These are phyloP conservation scores for Ramularia collo-cygni DNA, from an alignment of 2,329 filamentous ascomycete genomes.

Conservation along the genomic window DNA sequence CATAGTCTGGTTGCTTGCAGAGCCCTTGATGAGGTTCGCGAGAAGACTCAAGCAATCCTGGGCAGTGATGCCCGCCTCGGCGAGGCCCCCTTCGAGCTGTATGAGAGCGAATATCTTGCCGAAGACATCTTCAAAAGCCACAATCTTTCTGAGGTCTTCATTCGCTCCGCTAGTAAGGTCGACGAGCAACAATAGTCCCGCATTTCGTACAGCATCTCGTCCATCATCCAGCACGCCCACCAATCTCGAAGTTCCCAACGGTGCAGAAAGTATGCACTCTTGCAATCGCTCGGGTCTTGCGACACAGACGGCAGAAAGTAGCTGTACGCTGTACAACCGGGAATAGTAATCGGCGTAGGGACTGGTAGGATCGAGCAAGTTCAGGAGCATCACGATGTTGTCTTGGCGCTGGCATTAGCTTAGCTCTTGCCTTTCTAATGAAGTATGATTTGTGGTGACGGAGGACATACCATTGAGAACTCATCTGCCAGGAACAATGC, in stretches of 20 bases:
- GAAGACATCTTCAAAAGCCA: slow-evolving; percentile 92
- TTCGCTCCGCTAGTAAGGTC: slow-evolving; percentile 75
- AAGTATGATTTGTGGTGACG: neutral
- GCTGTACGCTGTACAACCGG: slow-evolving; percentile 81
- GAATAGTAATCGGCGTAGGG: slow-evolving; percentile 62
- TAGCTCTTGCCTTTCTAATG: slow-evolving; percentile 32
- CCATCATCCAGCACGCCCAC: slow-evolving; percentile 78
- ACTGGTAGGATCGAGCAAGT: slow-evolving; percentile 78
- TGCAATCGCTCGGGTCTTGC: slow-evolving; percentile 87
- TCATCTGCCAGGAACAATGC: slow-evolving; percentile 94
- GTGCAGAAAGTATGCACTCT: slow-evolving; percentile 86
- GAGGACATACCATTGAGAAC: slow-evolving; percentile 71
- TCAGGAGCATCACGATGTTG: slow-evolving; percentile 84
- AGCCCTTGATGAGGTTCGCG: slow-evolving; percentile 79
- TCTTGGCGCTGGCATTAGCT: slow-evolving; percentile 69
- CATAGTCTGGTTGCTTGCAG: slow-evolving; percentile 84
- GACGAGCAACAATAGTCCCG: slow-evolving; percentile 78
- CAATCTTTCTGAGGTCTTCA: slow-evolving; percentile 84
- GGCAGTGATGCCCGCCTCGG: slow-evolving; percentile 75
- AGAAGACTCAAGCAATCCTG: slow-evolving; percentile 90
- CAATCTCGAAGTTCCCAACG: slow-evolving; percentile 77
- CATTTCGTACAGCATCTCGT: slow-evolving; percentile 79
- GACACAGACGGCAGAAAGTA: slow-evolving; percentile 77
- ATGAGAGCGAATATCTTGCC: slow-evolving; percentile 80
- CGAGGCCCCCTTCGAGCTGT: slow-evolving; percentile 70